These are phyloP conservation scores for Myxozyma mucilagina DNA, from an alignment of 805 yeast species.

Conservation along the genomic window DNA sequence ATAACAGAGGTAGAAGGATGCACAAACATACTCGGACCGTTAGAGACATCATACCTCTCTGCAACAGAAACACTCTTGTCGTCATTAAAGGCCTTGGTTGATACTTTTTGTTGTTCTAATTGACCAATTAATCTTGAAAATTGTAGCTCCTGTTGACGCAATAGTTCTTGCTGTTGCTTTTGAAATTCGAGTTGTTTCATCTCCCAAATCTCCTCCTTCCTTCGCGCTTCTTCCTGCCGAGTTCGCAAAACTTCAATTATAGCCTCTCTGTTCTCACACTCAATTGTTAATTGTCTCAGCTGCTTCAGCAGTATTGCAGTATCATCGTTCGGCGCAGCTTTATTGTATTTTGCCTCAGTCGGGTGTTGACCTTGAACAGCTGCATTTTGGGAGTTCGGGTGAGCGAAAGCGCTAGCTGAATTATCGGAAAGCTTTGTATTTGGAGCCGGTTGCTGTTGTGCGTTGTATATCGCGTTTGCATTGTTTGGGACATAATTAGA, in stretches of 20 bases:
- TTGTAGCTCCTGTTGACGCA: slow-evolving; percentile 2
- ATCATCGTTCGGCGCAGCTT: slow-evolving; percentile 3
- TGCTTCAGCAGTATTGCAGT: slow-evolving; percentile 19
- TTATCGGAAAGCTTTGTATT: too few relatives aligned
- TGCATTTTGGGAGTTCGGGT: too few relatives aligned
- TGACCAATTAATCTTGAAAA: background rate
- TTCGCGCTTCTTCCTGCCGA: background rate
- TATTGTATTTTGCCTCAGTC: background rate
- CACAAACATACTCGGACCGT: background rate
- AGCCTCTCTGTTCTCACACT: slow-evolving; percentile 22
- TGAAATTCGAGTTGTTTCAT: background rate
- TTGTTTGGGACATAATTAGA: too few relatives aligned
- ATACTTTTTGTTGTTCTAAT: background rate
- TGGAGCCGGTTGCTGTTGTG: too few relatives aligned
- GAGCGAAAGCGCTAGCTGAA: too few relatives aligned
- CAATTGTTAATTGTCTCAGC: slow-evolving; percentile 10
- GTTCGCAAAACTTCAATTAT: slow-evolving; percentile 5
- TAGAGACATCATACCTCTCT: background rate
- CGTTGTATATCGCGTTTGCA: too few relatives aligned
- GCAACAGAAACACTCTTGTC: background rate
- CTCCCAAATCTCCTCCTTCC: background rate
- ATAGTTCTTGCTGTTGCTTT: background rate
- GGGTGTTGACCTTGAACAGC: too few relatives aligned
- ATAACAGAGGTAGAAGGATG: background rate
- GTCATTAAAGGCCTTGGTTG: background rate